Evolutionary conservation across 2,329 filamentous ascomycete species (phyloP), one percentile per base, ranked within the genome.

Genomic region (Fusarium multiceps): DNA sequence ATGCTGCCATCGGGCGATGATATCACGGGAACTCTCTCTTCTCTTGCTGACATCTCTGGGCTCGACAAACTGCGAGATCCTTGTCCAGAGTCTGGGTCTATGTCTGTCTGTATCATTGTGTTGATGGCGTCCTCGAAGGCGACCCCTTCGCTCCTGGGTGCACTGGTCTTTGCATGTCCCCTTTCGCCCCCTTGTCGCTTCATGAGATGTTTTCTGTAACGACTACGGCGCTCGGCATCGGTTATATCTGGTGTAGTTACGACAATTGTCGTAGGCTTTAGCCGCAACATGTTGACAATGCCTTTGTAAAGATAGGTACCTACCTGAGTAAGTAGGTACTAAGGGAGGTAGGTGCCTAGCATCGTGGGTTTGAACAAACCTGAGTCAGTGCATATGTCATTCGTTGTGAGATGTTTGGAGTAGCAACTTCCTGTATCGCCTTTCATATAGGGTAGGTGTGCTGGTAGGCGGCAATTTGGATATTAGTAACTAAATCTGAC

Each of bases 201-300:
- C 23, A 43, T 43, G 4, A 72, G 63, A 25, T 73, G 59, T 20
- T 57, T 69, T 25, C 66, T 71, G 40, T 74, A 75, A 28, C 61
- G 70, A 20, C 56, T 64, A n/a, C 65, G 73, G 16, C 58, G 63
- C 42, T 74, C 68, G 12, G 68, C 55, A 21, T 74, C 72, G 21
- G 55, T 62, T 27, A 75, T 56, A 23, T 75, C 73, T 7, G 37
- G 48, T 3, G 63, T 43, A 4, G 66, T 65, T 23, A 75, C 47
- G 3, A 49, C 58, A 18, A 75, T 64, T 11, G 62, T 68, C 12
- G 68, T 72, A 8, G 73, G 63, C 23, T 48, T 53, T n/a, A 72
- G 56, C 54, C 73, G 71, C 20, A 74, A 59, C 73, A 75, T 75
- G 6, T 40, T 41, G 32, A 48, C 4, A 16, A 32, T n/a, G 10